Evolutionary conservation across 179 eudicot species (phyloP), one percentile per base, ranked within the genome.

Genomic region (Silene noctiflora): DNA sequence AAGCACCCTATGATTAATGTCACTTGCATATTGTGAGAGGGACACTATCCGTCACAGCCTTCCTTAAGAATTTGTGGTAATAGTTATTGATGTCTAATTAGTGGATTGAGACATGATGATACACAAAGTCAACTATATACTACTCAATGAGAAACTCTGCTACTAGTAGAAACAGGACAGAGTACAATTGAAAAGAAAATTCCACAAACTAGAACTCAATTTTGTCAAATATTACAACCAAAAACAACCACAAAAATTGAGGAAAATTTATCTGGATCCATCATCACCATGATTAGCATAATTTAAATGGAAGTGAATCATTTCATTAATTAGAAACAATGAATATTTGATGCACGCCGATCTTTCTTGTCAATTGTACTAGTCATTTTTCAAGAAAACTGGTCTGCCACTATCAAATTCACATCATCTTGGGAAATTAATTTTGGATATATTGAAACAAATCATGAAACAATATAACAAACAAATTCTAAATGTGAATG

Each of bases 361-460:
- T 65, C 46, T 58, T 4, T 48, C 64, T 70, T 55, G 72, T 69
- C 81, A 81, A 81, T 78, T 66, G 64, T 78, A 20, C 7, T 33
- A 63, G 20, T 71, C 73, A 64, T 53, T 35, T 16, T 63, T 24
- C 76, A 11, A 78, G 33, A 62, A 69, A 51, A 51, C 65, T 81
- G 78, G 84, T 81, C 78, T 61, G 76, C 75, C 80, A 67, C 33
- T 55, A 29, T 27, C 29, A 27, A n/a, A n/a, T n/a, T 31, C 61
- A 60, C 48, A 68, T 68, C 29, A 69, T 46, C 80, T 77, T 69
- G 27, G 20, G 33, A 71, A 33, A 29, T 25, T 10, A 17, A 39
- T 17, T 33, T 33, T 44, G 9, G 6, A 60, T 20, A 20, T 22
- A 22, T 69, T 22, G 73, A 69, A 12, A 6, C 42, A 21, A 51